phyloP scores from a whole-genome alignment of 352 stramenopile species.

The Phytopythium boreale region DNA sequence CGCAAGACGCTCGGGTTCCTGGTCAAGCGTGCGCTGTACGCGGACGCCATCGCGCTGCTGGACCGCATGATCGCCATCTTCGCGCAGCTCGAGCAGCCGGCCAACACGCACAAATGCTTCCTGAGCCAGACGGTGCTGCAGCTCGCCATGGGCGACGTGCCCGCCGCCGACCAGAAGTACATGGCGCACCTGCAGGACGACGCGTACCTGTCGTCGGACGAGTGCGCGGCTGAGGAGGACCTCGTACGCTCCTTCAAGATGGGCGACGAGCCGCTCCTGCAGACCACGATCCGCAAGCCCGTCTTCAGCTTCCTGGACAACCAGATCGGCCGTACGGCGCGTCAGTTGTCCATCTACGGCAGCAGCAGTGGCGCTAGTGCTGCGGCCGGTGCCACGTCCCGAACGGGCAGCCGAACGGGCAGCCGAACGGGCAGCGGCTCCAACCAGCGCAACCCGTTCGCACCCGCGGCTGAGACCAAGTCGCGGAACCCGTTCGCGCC shows the following conservation, averaged over 20 bases:
- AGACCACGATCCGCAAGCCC: constrained; percentile 70
- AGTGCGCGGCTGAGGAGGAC: constrained; percentile 74
- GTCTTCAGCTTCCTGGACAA: constrained; percentile 79
- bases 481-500: constrained; percentile 12
- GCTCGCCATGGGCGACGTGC: constrained; percentile 54
- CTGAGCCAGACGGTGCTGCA: constrained; percentile 66
- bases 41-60: constrained; percentile 44
- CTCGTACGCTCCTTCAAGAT: constrained; percentile 77
- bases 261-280: constrained; percentile 70
- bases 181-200: constrained; percentile 78
- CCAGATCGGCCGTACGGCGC: constrained; percentile 62
- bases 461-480: neutral
- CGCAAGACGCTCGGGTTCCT: constrained; percentile 76
- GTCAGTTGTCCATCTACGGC: constrained; percentile 68
- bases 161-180: constrained; percentile 74
- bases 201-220: constrained; percentile 65
- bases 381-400: neutral
- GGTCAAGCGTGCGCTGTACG: constrained; percentile 47
- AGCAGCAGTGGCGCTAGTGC: neutral
- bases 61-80: constrained; percentile 55
- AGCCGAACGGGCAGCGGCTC: constrained; percentile 19
- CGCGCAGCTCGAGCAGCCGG: constrained; percentile 55
- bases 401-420: constrained; percentile 17
- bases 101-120: constrained; percentile 75
- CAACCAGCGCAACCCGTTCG: constrained; percentile 12